Evolutionary conservation across 1,284 basidiomycete genomes (phyloP), one percentile per base, ranked within the genome.

Genomic region (Hemileia vastatrix): DNA sequence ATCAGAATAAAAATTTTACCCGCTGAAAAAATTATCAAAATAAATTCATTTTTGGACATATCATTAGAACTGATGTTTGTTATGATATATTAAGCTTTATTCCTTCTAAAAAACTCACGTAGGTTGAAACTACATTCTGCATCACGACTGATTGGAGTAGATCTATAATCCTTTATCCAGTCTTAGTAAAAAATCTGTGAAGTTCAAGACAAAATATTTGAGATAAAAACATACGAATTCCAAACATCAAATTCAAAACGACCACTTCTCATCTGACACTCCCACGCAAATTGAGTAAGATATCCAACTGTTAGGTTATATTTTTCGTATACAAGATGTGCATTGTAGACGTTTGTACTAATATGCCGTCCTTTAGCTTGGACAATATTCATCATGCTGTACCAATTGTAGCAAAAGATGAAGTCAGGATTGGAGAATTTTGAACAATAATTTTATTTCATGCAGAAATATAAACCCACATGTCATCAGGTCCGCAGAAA

Each of bases 341-440:
- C 57, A 27, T 59, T 59, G 18, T 52, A 48, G 47, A 59, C 50
- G 21, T 59, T 51, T 6, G 36, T 53, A 40, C 51, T n/a, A 6
- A 40, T n/a, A 9, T 53, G 49, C 18, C 53, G 43, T 53, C 57
- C 57, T 51, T 59, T 52, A 4, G 50, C 57, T 53, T 53, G 57
- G 21, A 59, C 19, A 11, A 59, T 59, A 27, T 59, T 59, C 57
- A 59, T 59, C 57, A 59, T 59, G 31, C 57, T 59, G 21, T 23
- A 13, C 19, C 6, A n/a, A 50, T 5, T 50, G 24, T 23, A 13
- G 27, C 5, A 23, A 27, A 24, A 23, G 13, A 50, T 24, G 24
- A 2, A 6, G 5, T 23, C 2, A 8, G 31, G 40, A 1, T 27
- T 21, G 24, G 6, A 50, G 19, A 40, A n/a, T 15, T 8, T 45